phyloP scores from a whole-genome alignment of 345 rosid genomes.

The Draba incana region DNA sequence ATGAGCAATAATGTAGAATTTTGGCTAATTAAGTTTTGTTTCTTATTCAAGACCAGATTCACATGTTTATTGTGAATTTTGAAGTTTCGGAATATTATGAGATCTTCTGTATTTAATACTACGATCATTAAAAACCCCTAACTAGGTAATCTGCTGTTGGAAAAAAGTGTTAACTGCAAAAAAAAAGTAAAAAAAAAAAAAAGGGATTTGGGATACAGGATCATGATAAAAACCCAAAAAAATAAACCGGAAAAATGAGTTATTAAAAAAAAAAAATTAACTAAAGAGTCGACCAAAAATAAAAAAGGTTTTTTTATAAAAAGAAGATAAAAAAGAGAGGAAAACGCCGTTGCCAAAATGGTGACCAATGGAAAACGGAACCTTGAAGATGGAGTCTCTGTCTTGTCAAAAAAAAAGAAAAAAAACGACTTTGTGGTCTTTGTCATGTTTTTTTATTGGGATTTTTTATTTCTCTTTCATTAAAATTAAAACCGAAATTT shows the following conservation, averaged over 20 bases:
- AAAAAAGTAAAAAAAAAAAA: background rate
- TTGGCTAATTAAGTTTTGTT: background rate
- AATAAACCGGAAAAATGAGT: conserved; percentile 11
- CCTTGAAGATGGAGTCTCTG: conserved; percentile 42
- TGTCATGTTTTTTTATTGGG: conserved; percentile 38
- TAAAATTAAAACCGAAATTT: background rate
- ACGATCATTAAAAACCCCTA: background rate
- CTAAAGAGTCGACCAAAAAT: conserved; percentile 16
- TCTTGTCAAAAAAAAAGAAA: conserved; percentile 17
- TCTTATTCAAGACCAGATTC: conserved; percentile 19
- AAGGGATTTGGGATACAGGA: conserved; percentile 7
- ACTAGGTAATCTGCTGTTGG: background rate
- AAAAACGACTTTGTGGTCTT: conserved; percentile 34
- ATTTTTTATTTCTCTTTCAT: conserved; percentile 4
- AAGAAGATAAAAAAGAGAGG: background rate
- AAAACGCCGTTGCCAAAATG: conserved; percentile 39
- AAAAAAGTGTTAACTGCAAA: conserved; percentile 6
- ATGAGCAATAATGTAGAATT: background rate
- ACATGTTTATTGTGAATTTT: conserved; percentile 22
- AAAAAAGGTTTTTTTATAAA: background rate
- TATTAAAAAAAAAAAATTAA: background rate
- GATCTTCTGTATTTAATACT: conserved; percentile 26
- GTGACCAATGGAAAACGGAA: conserved; percentile 43
- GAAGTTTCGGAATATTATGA: conserved; percentile 1
- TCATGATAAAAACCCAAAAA: background rate